A percentile compares a stretch with the other conserved stretches of the same genome.
These are phyloP conservation scores for Fusarium kyushuense DNA, from an alignment of 2,329 filamentous ascomycete genomes.

Conservation along the genomic window DNA sequence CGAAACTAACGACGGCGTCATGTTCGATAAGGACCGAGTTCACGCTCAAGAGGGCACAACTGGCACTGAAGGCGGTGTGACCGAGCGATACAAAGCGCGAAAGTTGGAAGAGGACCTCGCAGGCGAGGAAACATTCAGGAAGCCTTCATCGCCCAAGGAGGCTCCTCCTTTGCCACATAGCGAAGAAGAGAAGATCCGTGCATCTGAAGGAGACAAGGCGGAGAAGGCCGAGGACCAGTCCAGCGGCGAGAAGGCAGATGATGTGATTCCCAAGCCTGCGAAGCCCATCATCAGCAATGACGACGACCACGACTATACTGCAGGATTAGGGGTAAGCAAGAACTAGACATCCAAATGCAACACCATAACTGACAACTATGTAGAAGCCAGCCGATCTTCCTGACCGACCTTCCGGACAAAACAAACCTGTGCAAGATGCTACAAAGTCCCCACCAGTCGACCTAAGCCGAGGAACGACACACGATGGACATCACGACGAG, in stretches of 20 bases:
- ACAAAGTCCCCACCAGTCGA: slow-evolving; percentile 74
- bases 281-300: slow-evolving; percentile 57
- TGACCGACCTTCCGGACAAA: slow-evolving; percentile 79
- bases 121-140: slow-evolving; percentile 76
- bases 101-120: slow-evolving; percentile 75
- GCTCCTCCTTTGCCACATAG: slow-evolving; percentile 83
- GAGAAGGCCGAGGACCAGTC: slow-evolving; percentile 12
- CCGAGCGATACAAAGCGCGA: slow-evolving; percentile 83
- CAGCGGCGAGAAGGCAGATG: slow-evolving; percentile 19
- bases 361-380: slow-evolving; percentile 34
- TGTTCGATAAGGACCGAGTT: slow-evolving; percentile 85
- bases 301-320: slow-evolving; percentile 51
- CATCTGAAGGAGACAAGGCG: slow-evolving; percentile 51
- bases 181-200: slow-evolving; percentile 76
- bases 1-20: slow-evolving; percentile 81
- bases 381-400: slow-evolving; percentile 88
- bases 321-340: slow-evolving; percentile 53
- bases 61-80: slow-evolving; percentile 90
- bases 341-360: not conserved
- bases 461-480: slow-evolving; percentile 51
- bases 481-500: slow-evolving; percentile 62
- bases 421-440: slow-evolving; percentile 75
- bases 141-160: slow-evolving; percentile 86
- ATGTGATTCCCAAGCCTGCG: slow-evolving; percentile 27
- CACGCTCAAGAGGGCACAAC: slow-evolving; percentile 86